phyloP scores from a whole-genome alignment of 2,329 filamentous ascomycete species.

The Colletotrichum liaoningense region DNA sequence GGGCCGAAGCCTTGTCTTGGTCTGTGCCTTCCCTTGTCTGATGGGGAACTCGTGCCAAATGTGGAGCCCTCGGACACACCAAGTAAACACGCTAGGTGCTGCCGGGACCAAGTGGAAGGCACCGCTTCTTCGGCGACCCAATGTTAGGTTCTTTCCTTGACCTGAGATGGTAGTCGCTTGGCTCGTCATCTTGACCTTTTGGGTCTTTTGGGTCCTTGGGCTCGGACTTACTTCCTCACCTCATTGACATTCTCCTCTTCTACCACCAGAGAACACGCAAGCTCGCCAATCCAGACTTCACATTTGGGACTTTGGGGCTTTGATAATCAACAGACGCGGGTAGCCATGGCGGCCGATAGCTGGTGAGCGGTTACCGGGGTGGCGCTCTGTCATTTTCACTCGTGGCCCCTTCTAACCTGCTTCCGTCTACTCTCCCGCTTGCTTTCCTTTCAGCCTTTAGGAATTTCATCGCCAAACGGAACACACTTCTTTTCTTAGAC shows the following conservation, averaged over 20 bases:
- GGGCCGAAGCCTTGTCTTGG: neutral
- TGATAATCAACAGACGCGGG: neutral
- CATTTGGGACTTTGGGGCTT: neutral
- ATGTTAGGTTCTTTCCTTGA: neutral
- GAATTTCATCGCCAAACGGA: neutral
- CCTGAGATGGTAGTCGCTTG: neutral
- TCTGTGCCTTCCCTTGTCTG: constrained; percentile 1
- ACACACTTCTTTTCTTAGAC: neutral
- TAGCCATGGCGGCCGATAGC: neutral
- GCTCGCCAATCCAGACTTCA: neutral
- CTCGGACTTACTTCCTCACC: neutral
- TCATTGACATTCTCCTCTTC: neutral
- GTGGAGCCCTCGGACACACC: neutral
- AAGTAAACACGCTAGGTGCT: constrained; percentile 6
- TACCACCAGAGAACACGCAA: neutral
- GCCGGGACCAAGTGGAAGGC: constrained; percentile 2
- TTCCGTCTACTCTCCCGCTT: neutral
- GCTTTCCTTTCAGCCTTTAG: neutral
- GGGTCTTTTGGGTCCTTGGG: neutral
- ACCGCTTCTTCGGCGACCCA: neutral
- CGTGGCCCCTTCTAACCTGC: constrained; percentile 4
- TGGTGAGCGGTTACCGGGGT: constrained; percentile 21
- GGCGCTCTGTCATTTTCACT: constrained; percentile 31
- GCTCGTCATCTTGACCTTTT: neutral
- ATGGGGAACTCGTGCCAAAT: neutral